These are phyloP conservation scores for Colletotrichum sp. DNA, from an alignment of 2,329 filamentous ascomycete genomes.

Conservation along the genomic window DNA sequence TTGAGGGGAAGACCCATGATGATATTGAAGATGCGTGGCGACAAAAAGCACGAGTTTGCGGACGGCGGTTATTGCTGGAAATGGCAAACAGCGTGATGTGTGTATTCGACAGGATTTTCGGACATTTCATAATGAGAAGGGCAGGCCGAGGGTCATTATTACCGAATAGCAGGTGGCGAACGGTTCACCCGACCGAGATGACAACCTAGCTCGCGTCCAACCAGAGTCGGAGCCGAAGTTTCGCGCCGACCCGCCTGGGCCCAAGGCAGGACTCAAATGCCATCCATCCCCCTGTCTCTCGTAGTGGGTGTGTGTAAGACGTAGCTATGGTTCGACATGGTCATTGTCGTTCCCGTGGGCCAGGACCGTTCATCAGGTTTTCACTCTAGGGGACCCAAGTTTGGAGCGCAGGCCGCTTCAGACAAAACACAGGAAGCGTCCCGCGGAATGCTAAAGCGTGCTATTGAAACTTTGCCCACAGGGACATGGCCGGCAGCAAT, in stretches of 20 bases:
- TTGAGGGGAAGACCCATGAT: conserved; percentile 33
- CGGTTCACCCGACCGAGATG: background rate
- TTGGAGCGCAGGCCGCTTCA: background rate
- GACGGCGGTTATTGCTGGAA: background rate
- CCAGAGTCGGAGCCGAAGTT: background rate
- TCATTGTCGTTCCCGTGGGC: background rate
- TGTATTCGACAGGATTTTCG: background rate
- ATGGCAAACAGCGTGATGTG: background rate
- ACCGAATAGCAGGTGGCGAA: background rate
- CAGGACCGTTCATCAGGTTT: background rate
- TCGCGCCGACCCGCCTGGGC: background rate
- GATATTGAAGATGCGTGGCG: background rate
- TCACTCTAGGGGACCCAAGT: background rate
- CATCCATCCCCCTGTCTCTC: background rate
- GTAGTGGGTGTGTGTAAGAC: background rate
- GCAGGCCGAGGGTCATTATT: background rate
- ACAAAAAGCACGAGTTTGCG: background rate
- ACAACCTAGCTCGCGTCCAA: background rate
- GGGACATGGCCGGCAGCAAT: background rate
- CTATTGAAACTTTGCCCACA: background rate
- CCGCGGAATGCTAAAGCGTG: background rate
- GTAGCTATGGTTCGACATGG: background rate
- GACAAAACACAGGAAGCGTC: background rate
- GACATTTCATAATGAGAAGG: background rate
- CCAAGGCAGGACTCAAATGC: background rate